These are phyloP conservation scores for Phlegmacium glaucopus DNA, from an alignment of 768 basidiomycete species.

Conservation along the genomic window DNA sequence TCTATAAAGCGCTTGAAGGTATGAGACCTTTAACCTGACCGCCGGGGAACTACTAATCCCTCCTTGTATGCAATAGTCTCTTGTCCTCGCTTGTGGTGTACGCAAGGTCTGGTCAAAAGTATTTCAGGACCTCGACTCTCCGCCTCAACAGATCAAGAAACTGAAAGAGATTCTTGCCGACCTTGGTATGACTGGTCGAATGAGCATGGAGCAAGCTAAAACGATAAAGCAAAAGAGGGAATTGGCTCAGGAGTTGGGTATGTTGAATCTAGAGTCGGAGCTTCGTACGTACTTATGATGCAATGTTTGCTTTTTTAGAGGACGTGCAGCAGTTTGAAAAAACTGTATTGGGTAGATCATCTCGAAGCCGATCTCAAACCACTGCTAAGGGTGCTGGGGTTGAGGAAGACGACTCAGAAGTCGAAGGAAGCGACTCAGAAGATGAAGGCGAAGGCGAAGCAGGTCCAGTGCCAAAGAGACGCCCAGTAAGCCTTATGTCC, in stretches of 20 bases:
- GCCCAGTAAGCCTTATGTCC: slow-evolving; percentile 33
- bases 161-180: slow-evolving; percentile 63
- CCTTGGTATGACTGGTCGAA: slow-evolving; percentile 77
- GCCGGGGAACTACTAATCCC: neutral
- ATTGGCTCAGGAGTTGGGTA: slow-evolving; percentile 75
- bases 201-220: slow-evolving; percentile 80
- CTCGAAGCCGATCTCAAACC: slow-evolving; percentile 17
- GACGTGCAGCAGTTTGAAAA: slow-evolving; percentile 73
- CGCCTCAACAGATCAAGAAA: slow-evolving; percentile 61
- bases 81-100: slow-evolving; percentile 72
- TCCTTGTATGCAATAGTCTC: slow-evolving; percentile 38
- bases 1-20: slow-evolving; percentile 76
- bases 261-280: slow-evolving; percentile 17
- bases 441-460: slow-evolving; percentile 29
- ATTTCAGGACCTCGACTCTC: slow-evolving; percentile 54
- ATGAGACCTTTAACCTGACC: slow-evolving; percentile 1
- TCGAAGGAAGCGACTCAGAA: slow-evolving; percentile 25
- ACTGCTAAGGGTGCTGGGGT: slow-evolving; percentile 12
- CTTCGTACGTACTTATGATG: neutral
- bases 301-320: slow-evolving; percentile 38
- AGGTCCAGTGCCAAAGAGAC: slow-evolving; percentile 32
- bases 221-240: slow-evolving; percentile 71
- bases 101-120: slow-evolving; percentile 77
- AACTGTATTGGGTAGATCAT: slow-evolving; percentile 35
- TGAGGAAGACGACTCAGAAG: slow-evolving; percentile 25